phyloP scores from a whole-genome alignment of 208 protist species.

The Angomonas desouzai region DNA sequence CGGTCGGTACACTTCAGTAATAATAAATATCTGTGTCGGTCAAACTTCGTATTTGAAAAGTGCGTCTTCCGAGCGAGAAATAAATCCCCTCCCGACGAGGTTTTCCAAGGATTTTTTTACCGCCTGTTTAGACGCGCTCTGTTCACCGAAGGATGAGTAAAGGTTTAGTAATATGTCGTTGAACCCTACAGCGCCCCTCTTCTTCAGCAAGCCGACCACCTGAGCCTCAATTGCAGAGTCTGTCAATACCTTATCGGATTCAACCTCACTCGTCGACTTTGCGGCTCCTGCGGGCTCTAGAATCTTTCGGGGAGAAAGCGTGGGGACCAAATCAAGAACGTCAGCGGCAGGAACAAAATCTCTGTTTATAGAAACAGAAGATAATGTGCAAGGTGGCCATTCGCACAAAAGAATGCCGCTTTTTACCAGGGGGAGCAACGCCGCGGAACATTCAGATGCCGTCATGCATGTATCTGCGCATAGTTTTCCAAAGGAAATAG shows the following conservation, averaged over 20 bases:
- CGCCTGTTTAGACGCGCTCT: background rate
- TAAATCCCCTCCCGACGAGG: background rate
- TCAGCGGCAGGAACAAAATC: background rate
- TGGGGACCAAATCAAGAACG: background rate
- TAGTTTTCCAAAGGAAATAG: slow-evolving; percentile 3
- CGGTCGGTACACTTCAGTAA: background rate
- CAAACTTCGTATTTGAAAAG: background rate
- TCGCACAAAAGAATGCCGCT: background rate
- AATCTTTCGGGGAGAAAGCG: background rate
- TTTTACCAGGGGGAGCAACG: background rate
- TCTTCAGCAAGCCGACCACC: background rate
- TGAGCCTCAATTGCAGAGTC: background rate
- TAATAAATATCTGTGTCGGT: background rate
- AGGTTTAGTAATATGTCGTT: background rate
- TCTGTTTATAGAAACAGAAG: background rate
- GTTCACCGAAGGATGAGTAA: background rate
- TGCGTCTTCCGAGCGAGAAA: background rate
- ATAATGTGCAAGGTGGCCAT: background rate
- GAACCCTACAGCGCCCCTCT: background rate
- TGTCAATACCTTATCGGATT: background rate
- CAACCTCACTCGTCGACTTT: background rate
- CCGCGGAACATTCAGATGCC: background rate
- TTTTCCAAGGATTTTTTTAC: background rate
- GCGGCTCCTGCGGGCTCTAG: background rate
- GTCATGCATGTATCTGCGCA: background rate